Evolutionary conservation across 176 grass and related monocot species (phyloP).

Genomic region (Oryza punctata): DNA sequence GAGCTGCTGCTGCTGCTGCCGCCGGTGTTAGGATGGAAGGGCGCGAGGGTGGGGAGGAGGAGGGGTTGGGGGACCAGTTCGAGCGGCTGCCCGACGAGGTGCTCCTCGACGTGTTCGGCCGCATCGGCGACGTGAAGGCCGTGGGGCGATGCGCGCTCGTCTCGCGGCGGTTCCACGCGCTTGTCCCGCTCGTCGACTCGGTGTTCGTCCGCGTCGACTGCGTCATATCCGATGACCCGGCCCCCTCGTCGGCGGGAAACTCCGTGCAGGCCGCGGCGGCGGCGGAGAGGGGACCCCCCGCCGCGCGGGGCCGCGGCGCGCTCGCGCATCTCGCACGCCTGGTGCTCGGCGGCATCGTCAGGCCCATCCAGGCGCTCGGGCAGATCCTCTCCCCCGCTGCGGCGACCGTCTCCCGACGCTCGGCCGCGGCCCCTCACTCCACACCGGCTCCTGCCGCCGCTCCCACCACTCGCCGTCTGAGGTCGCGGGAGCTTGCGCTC

Average conservation of each 20-base stretch:
- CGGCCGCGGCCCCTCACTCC: neutral
- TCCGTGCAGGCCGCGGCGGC: slow-evolving; percentile 3
- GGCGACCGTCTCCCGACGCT: slow-evolving; percentile 32
- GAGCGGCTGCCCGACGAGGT: slow-evolving; percentile 81
- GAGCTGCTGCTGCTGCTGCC: neutral
- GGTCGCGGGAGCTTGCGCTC: too few relatives aligned
- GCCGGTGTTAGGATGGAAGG: slow-evolving; percentile 2
- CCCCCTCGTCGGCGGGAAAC: neutral
- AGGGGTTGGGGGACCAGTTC: slow-evolving; percentile 59
- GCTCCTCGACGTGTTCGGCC: slow-evolving; percentile 76
- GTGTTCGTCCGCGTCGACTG: slow-evolving; percentile 91
- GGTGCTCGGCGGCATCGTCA: slow-evolving; percentile 65
- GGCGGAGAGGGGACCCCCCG: neutral
- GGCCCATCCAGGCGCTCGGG: slow-evolving; percentile 74
- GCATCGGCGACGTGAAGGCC: slow-evolving; percentile 86
- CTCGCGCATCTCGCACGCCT: slow-evolving; percentile 63
- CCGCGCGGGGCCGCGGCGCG: slow-evolving; percentile 35
- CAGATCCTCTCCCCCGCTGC: slow-evolving; percentile 75
- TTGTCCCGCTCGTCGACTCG: slow-evolving; percentile 83
- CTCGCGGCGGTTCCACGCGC: slow-evolving; percentile 72
- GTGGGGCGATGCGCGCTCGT: slow-evolving; percentile 77
- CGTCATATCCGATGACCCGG: slow-evolving; percentile 72
- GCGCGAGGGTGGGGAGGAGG: neutral
- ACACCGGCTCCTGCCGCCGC: neutral
- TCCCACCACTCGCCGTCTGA: slow-evolving; percentile 91